Conservation (phyloP, 345 rosid genomes). For the Erysimum cheiranthoides region DNA sequence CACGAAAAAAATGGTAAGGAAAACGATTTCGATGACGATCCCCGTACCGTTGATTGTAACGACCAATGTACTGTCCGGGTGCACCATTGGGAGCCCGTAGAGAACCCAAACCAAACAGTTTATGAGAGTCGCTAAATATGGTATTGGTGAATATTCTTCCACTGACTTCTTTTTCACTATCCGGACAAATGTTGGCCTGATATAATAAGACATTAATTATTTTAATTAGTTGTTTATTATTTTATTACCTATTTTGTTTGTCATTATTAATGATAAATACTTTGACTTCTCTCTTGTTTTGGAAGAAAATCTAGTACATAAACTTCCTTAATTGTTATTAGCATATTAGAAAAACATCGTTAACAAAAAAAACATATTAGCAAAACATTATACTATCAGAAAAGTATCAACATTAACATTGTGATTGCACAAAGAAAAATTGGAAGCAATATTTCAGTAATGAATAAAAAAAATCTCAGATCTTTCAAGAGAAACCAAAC, state of each 20-base stretch:
- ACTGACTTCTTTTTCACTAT: conserved; percentile 78
- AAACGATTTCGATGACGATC: conserved; percentile 58
- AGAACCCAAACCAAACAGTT: conserved; percentile 87
- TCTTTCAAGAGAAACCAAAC: neutral
- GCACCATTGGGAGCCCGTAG: conserved; percentile 82
- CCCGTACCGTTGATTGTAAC: conserved; percentile 80
- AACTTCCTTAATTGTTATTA: neutral
- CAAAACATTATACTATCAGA: neutral
- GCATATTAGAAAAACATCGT: neutral
- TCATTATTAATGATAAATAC: neutral
- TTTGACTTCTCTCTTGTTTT: neutral
- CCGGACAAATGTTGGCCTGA: conserved; percentile 78
- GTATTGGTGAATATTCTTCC: conserved; percentile 76
- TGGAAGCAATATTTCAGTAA: neutral
- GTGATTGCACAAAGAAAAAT: neutral
- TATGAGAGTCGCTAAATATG: conserved; percentile 78
- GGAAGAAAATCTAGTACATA: conserved; percentile 10
- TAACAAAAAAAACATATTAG: no score
- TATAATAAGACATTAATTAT: neutral
- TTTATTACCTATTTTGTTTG: neutral
- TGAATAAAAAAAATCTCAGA: neutral
- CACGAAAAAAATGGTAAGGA: conserved; percentile 54
- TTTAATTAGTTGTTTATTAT: neutral
- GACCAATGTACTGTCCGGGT: conserved; percentile 69
- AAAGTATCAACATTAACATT: neutral